Evolutionary conservation across 371 early-diverging fungal species (phyloP), one percentile per base, ranked within the genome.

Genomic region (Lichtheimia ramosa): DNA sequence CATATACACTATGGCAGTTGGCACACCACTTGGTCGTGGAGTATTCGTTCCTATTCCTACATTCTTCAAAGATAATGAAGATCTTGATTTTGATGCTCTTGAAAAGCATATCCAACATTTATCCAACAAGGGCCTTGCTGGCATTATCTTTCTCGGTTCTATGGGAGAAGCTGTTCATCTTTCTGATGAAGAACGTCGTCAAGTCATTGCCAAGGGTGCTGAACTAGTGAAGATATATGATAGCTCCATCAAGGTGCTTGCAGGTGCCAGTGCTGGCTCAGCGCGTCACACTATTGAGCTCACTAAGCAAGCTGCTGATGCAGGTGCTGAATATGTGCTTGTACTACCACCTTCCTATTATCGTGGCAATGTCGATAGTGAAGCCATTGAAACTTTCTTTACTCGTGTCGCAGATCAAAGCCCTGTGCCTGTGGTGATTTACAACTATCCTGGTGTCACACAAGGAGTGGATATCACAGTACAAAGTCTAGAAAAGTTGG

Each of bases 381-480:
- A 66, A 1, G 71, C 77, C 2, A 24, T 76, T 5, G 16, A 52
- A 51, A 58, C 54, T 8, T 79, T 73, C 61, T 79, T 69, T 52
- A 61, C 55, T 20, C 34, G 57, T 4, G 75, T 79, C 3, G 77
- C 77, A 13, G 75, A 79, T 52, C 61, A 71, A 39, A 74, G 75
- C 3, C 75, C 80, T 8, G 51, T 79, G 21, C 80, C 80, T 27
- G 46, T 79, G 8, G 62, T 79, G 28, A 74, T 79, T 43, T 79
- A 79, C 56, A 79, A 79, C 58, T 79, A 74, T 48, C 80, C 80
- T 10, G 77, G 73, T 52, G 80, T 79, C 28, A 74, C 73, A 51
- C 80, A 79, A 54, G 80, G 80, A 21, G 42, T 79, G 25, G 80
- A 79, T 54, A 50, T 79, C 39, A 61, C 64, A 25, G 66, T 64